Evolutionary conservation across 257 asterid genomes (phyloP).

Genomic region (Handroanthus guayacan): DNA sequence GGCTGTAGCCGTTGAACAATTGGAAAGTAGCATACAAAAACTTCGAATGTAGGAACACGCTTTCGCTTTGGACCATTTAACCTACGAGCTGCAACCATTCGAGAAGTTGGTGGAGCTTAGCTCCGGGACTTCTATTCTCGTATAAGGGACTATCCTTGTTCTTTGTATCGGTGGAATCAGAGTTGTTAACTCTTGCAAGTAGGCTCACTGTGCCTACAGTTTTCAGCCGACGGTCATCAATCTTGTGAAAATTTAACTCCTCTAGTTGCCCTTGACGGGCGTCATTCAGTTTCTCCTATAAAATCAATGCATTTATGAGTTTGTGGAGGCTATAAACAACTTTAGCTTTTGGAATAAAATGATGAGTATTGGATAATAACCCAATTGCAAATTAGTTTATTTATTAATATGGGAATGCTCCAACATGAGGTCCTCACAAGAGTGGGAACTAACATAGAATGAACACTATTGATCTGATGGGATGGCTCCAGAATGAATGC

Average conservation of each 20-base stretch:
- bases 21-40: slow-evolving; percentile 91
- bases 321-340: neutral
- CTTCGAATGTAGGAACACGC: slow-evolving; percentile 77
- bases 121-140: slow-evolving; percentile 57
- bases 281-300: slow-evolving; percentile 69
- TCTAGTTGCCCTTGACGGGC: slow-evolving; percentile 47
- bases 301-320: slow-evolving; percentile 2
- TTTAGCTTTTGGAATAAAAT: neutral
- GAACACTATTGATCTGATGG: too few relatives aligned
- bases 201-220: slow-evolving; percentile 82
- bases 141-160: slow-evolving; percentile 57
- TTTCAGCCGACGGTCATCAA: slow-evolving; percentile 53
- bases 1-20: slow-evolving; percentile 91
- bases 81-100: slow-evolving; percentile 47
- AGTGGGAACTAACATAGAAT: too few relatives aligned
- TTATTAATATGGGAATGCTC: too few relatives aligned
- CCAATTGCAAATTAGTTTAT: too few relatives aligned
- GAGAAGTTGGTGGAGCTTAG: slow-evolving; percentile 87
- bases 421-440: too few relatives aligned
- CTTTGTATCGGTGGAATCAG: slow-evolving; percentile 45
- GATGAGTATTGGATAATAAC: too few relatives aligned
- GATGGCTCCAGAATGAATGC: too few relatives aligned
- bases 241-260: slow-evolving; percentile 43
- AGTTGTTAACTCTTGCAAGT: slow-evolving; percentile 82
- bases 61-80: slow-evolving; percentile 27